Percentiles rank a stretch among this genome's conserved stretches.
Conservation (phyloP, 306 rosid genomes). For the Hippophae gyantsensis region DNA sequence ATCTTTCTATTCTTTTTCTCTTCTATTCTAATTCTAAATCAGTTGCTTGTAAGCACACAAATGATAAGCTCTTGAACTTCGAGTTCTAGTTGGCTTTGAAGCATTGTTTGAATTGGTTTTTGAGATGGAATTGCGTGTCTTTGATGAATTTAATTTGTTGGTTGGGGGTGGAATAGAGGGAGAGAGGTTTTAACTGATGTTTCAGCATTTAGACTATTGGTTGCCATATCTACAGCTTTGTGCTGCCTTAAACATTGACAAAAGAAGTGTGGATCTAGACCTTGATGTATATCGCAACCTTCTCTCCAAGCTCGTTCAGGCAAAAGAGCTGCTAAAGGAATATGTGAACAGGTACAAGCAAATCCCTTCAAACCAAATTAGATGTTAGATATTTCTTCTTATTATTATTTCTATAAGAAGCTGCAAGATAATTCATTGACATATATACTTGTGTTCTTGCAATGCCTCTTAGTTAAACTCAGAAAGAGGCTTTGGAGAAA, state of each 20-base stretch:
- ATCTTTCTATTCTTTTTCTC: too few species aligned
- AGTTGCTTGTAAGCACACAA: too few species aligned
- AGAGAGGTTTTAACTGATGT: not conserved
- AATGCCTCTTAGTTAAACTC: too few species aligned
- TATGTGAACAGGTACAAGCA: slow-evolving; percentile 70
- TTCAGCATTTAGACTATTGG: slow-evolving; percentile 13
- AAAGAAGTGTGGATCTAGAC: slow-evolving; percentile 90
- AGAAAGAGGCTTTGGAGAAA: too few species aligned
- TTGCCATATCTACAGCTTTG: slow-evolving; percentile 59
- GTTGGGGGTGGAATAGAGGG: not conserved
- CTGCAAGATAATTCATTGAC: too few species aligned
- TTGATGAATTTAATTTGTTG: too few species aligned
- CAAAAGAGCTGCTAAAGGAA: slow-evolving; percentile 90
- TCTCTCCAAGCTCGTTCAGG: slow-evolving; percentile 95
- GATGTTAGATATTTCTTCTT: too few species aligned
- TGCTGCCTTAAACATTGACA: slow-evolving; percentile 56
- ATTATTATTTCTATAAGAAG: too few species aligned
- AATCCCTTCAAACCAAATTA: slow-evolving; percentile 3
- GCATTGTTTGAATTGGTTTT: not conserved
- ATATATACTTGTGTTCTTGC: too few species aligned
- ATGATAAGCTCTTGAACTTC: too few species aligned
- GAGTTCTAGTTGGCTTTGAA: too few species aligned
- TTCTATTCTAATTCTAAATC: too few species aligned
- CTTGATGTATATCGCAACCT: slow-evolving; percentile 92
- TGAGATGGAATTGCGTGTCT: not conserved